These are phyloP conservation scores for Neofusicoccum laricinum DNA, from an alignment of 2,329 filamentous ascomycete genomes.

Conservation along the genomic window DNA sequence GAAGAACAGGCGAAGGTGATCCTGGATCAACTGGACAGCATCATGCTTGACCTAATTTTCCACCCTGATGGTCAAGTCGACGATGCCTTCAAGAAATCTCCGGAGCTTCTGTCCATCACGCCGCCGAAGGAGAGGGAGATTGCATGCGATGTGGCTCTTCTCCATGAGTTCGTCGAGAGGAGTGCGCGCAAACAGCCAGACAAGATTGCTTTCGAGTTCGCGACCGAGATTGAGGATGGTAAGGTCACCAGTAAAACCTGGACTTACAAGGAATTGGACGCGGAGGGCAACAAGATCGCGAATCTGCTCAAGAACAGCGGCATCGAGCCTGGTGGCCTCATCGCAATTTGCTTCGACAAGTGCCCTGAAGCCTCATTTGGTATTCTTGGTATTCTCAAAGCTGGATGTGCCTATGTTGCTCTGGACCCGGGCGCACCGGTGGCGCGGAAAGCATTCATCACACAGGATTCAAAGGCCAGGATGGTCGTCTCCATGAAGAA, in stretches of 20 bases:
- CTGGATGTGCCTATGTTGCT: conserved; percentile 77
- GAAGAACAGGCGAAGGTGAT: conserved; percentile 64
- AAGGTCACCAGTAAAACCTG: conserved; percentile 55
- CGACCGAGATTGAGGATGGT: conserved; percentile 52
- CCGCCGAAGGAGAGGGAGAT: conserved; percentile 60
- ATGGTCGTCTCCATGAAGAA: conserved; percentile 59
- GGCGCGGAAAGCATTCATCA: conserved; percentile 73
- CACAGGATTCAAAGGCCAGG: conserved; percentile 67
- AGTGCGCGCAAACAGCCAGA: conserved; percentile 57
- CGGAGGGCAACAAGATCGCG: conserved; percentile 69
- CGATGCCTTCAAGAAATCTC: conserved; percentile 34
- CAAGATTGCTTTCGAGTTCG: conserved; percentile 72
- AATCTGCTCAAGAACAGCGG: conserved; percentile 56
- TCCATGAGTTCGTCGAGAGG: conserved; percentile 77
- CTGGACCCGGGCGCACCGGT: conserved; percentile 72
- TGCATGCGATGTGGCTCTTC: conserved; percentile 54
- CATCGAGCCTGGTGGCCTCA: conserved; percentile 56
- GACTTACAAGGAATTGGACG: conserved; percentile 72
- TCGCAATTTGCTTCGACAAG: conserved; percentile 81
- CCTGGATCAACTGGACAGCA: conserved; percentile 67
- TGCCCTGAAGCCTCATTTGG: conserved; percentile 80
- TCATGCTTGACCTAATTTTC: conserved; percentile 59
- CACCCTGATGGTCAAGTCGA: conserved; percentile 43
- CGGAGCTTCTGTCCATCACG: conserved; percentile 60
- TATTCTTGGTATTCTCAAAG: conserved; percentile 78